Conservation (phyloP, 495 filamentous ascomycete species). For the Podospora pseudoanserina region DNA sequence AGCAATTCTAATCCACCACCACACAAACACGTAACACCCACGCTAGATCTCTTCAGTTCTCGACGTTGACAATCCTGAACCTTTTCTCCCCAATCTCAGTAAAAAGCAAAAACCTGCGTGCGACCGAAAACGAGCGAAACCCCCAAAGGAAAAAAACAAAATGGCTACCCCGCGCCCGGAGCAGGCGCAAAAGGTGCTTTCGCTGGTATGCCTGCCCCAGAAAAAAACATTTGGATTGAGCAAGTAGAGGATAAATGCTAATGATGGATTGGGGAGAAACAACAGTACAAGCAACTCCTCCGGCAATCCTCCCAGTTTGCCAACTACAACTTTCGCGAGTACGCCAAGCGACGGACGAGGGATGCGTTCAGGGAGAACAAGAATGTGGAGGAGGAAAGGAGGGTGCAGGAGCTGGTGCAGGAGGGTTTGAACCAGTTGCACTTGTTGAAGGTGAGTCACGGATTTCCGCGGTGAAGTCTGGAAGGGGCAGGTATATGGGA, state of each 20-base stretch:
- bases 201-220: slow-evolving; percentile 53
- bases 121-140: background rate
- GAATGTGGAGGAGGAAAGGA: slow-evolving; percentile 61
- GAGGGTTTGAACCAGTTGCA: slow-evolving; percentile 83
- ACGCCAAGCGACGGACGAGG: slow-evolving; percentile 80
- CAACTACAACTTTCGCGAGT: slow-evolving; percentile 95
- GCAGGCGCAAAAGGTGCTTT: slow-evolving; percentile 66
- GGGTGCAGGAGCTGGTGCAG: slow-evolving; percentile 84
- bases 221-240: background rate
- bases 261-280: background rate
- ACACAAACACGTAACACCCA: background rate
- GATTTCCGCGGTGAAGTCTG: background rate
- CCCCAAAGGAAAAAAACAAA: background rate
- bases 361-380: slow-evolving; percentile 85
- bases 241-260: background rate
- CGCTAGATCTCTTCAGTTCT: background rate
- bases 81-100: background rate
- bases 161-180: slow-evolving; percentile 43
- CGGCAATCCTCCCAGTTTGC: slow-evolving; percentile 85
- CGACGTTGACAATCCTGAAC: background rate
- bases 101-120: background rate
- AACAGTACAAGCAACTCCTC: slow-evolving; percentile 85
- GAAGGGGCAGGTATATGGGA: background rate
- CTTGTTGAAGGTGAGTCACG: slow-evolving; percentile 70
- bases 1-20: background rate